Evolutionary conservation across 495 filamentous ascomycete genomes (phyloP), one percentile per base, ranked within the genome.

Genomic region (Penicillium cinerascens): DNA sequence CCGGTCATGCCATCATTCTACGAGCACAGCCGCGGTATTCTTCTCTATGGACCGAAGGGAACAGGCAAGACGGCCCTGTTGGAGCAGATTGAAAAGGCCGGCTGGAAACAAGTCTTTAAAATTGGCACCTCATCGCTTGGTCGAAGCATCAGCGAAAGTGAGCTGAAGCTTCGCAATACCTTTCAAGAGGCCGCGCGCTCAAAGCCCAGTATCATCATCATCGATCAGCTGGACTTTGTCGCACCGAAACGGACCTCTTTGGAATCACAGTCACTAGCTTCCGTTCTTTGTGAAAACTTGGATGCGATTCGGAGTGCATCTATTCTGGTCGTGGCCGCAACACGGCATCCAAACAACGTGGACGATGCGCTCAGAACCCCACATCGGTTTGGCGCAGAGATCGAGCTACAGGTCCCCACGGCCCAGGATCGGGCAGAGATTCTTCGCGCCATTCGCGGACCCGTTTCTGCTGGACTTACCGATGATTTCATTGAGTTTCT

Each of bases 321-420:
- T 25, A 75, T 95, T 4, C 75, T 95, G 2, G 77, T 95, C 38
- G 84, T 90, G 23, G 87, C 85, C 42, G 86, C 89, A 46, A 82
- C 88, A 26, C 79, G 87, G 42, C 86, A 82, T 58, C 79, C 85
- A 5, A 83, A 84, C 48, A 80, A 89, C 55, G 78, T 98, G n/a
- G 85, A 93, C 51, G 78, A 83, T 51, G 75, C 80, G 17, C 76
- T 96, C 25, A 81, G 86, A 58, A 82, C 81, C 2, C 80, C 81
- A 1, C 79, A 83, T 37, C 78, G 87, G 33, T 80, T 95, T 35
- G 77, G 78, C 23, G 76, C 74, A 6, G 87, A 92, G 51, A 83
- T 97, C 48, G 86, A 90, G 66, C 75, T 97, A 21, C 83, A 91
- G 11, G 77, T 95, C 8, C 93, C 93, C 0, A 86, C 92, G 49